Evolutionary conservation across 768 basidiomycete genomes (phyloP).

Genomic region (Lentinula aciculospora): DNA sequence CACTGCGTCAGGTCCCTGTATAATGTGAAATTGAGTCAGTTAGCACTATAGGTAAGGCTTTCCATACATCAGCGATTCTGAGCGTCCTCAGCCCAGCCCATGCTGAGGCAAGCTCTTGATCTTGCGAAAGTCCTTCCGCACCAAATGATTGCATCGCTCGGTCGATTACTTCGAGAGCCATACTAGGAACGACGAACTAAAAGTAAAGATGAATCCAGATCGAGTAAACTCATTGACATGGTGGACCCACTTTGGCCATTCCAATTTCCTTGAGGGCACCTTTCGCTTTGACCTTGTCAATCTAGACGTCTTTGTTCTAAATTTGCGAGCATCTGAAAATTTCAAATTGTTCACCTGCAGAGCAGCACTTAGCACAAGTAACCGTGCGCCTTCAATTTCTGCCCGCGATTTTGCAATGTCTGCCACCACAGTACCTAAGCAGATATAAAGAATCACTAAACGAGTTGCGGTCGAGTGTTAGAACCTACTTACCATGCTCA

Average conservation of each 20-base stretch:
- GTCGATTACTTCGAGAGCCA: slow-evolving; percentile 87
- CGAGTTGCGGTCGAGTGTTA: not conserved
- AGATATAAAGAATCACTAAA: not conserved
- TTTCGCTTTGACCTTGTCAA: slow-evolving; percentile 88
- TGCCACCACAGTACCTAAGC: slow-evolving; percentile 79
- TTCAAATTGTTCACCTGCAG: slow-evolving; percentile 48
- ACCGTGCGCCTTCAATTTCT: slow-evolving; percentile 83
- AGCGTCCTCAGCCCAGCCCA: slow-evolving; percentile 85
- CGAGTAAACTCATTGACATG: not conserved
- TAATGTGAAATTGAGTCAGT: slow-evolving; percentile 11
- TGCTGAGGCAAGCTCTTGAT: slow-evolving; percentile 70
- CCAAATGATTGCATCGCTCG: slow-evolving; percentile 95
- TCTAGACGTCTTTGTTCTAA: slow-evolving; percentile 35
- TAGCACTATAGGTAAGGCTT: not conserved
- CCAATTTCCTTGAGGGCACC: slow-evolving; percentile 97
- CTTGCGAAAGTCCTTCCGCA: slow-evolving; percentile 94
- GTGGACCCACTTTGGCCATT: slow-evolving; percentile 75
- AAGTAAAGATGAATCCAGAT: not conserved
- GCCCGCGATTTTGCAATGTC: slow-evolving; percentile 91
- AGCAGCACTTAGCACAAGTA: slow-evolving; percentile 91
- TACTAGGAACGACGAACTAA: slow-evolving; percentile 89
- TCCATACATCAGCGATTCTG: slow-evolving; percentile 71
- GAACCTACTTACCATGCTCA: slow-evolving; percentile 68
- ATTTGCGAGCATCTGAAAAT: not conserved
- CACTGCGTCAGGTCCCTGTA: slow-evolving; percentile 38